These are phyloP conservation scores for Atractiella rhizophila DNA, from an alignment of 768 basidiomycete genomes.

Conservation along the genomic window DNA sequence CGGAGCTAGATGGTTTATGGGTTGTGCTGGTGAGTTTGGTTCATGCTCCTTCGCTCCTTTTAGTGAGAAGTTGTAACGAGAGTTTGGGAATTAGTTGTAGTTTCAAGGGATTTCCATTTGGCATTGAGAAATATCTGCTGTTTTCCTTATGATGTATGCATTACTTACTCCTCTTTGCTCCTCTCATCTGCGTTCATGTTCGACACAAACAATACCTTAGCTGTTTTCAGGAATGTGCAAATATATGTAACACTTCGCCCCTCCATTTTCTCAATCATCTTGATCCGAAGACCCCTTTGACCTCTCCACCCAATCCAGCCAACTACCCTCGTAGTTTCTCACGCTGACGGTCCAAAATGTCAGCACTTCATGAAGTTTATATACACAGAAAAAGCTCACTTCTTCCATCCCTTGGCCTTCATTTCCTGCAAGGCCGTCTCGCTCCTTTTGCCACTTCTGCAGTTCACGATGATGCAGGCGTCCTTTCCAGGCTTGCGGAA, in stretches of 20 bases:
- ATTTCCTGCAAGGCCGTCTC: slow-evolving; percentile 58
- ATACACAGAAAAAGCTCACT: slow-evolving; percentile 27
- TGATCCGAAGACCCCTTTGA: slow-evolving; percentile 18
- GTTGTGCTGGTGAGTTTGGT: no score
- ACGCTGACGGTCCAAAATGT: slow-evolving; percentile 17
- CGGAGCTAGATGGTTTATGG: no score
- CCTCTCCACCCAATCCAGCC: slow-evolving; percentile 55
- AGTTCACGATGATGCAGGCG: slow-evolving; percentile 74
- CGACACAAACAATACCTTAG: background rate
- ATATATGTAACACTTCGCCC: no score
- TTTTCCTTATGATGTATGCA: background rate
- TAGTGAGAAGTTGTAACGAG: no score
- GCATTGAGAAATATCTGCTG: background rate
- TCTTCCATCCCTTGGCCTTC: slow-evolving; percentile 50
- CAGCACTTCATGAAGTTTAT: background rate
- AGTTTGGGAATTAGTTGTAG: no score
- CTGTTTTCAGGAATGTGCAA: background rate
- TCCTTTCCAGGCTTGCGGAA: slow-evolving; percentile 44
- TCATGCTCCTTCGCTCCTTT: no score
- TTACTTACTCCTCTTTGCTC: background rate
- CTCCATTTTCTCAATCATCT: slow-evolving; percentile 17
- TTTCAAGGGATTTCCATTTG: no score
- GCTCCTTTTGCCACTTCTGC: slow-evolving; percentile 64
- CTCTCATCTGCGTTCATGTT: background rate
- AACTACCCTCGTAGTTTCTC: slow-evolving; percentile 61